Base-by-base conservation (phyloP, 2,329 filamentous ascomycete species). In the Neocucurbitaria cava region DNA sequence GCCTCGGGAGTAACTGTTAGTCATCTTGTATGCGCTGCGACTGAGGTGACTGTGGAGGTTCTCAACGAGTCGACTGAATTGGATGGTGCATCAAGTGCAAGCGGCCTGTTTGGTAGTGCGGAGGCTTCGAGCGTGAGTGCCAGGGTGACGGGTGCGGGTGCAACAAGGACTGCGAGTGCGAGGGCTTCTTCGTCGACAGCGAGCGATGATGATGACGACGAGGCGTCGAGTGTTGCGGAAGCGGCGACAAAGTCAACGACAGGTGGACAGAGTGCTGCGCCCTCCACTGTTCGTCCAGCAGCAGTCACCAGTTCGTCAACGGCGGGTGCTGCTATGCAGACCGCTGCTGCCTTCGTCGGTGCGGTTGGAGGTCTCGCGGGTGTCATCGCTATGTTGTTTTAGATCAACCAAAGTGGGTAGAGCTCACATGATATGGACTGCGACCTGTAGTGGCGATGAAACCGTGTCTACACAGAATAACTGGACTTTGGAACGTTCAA, bases 11-110 rank as follows among this genome's bases (percentile, higher is more conserved):
- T 49, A 15, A 54, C 45, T 2, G 45, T 63, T 15, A 57, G 41
- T 42, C 56, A 64, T 49, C 58, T 54, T 26, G 58, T 59, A 3
- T 64, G 61, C 38, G 61, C 49, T 13, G 17, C 53, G 10, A 49
- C 46, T 10, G 52, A 43, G 18, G 49, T 49, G 15, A 53, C 36
- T 3, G 52, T 61, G 1, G 31, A 49, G 40, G 46, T 63, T 5
- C 10, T 56, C 21, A 39, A 50, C 33, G 53, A 35, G 10, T 23
- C 53, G 13, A 57, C 43, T 15, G 54, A 17, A 20, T 23, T 31
- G 24, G 33, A 5, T 26, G n/a, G 42, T 35, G 31, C n/a, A 11
- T 40, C 38, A n/a, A 40, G 13, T 18, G 5, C 15, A 15, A 11
- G 21, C n/a, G n/a, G n/a, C n/a, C n/a, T n/a, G n/a, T n/a, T n/a